Evolutionary conservation across 2,329 filamentous ascomycete species (phyloP), one percentile per base, ranked within the genome.

Genomic region (Mycogone perniciosa): DNA sequence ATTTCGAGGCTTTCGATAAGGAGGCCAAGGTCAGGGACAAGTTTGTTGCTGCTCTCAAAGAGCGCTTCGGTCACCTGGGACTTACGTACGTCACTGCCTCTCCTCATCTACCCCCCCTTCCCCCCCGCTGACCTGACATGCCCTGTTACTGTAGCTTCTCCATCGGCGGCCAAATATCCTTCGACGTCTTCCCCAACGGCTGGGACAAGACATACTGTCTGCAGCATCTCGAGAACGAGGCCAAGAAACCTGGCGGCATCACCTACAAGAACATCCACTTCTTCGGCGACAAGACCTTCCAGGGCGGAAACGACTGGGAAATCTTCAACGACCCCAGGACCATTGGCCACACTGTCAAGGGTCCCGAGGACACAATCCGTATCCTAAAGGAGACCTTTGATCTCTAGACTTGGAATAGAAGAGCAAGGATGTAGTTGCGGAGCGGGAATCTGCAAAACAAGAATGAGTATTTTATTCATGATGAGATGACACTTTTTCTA

Each of bases 121-220:
- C 6, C 35, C 39, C 34, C 50, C 11, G 6, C 38, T 34, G 27
- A 40, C n/a, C 46, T 41, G 6, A 20, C 13, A 30, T 13, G n/a
- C n/a, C n/a, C n/a, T 31, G 10, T 9, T 26, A 13, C n/a, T 6
- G 20, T 11, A 91, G 88, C 53, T 96, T 86, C 77, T 92, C 89
- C 56, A 95, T 99, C 62, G 93, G 93, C 61, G 93, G 93, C 48
- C 89, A 96, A 67, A 96, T 99, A 71, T 96, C 91, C 54, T 99
- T 99, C 70, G 93, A 99, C 67, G 88, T 97, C 63, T 99, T 99
- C 80, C 93, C 93, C 57, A 81, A 76, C 2, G 93, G 93, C 64
- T 99, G 93, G 93, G 93, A 99, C 75, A 99, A 97, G 84, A 96
- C 89, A 7, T 99, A 96, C 79, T 96, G 91, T 75, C 77, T 97